phyloP scores from a whole-genome alignment of 2,329 filamentous ascomycete genomes.

The Trichoderma lentiforme region DNA sequence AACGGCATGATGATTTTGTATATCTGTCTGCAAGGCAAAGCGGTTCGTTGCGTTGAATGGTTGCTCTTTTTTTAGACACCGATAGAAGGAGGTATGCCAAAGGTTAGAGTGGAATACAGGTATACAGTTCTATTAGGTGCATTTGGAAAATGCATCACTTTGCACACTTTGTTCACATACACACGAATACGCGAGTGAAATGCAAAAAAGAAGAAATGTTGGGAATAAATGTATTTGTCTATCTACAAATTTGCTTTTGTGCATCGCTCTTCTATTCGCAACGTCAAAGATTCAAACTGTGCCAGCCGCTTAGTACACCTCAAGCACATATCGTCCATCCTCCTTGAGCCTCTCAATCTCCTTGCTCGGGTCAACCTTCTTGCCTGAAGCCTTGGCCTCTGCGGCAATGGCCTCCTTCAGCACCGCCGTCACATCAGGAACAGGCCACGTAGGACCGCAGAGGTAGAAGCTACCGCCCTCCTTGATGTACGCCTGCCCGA shows the following conservation, averaged over 20 bases:
- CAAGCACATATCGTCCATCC: slow-evolving; percentile 86
- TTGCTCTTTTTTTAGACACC: slow-evolving; percentile 4
- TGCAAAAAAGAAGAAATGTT: not conserved
- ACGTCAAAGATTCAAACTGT: not conserved
- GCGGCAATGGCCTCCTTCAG: slow-evolving; percentile 84
- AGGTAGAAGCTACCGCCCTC: slow-evolving; percentile 94
- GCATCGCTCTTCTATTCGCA: slow-evolving; percentile 2
- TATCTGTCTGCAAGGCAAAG: not conserved
- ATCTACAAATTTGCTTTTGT: slow-evolving; percentile 3
- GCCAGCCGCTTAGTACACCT: slow-evolving; percentile 71
- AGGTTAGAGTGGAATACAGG: not conserved
- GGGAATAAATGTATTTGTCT: not conserved
- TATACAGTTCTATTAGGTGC: not conserved
- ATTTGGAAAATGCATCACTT: not conserved
- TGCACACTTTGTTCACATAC: not conserved
- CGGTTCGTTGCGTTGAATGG: not conserved
- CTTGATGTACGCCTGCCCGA: slow-evolving; percentile 80
- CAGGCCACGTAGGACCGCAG: slow-evolving; percentile 96
- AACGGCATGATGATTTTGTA: slow-evolving; percentile 3
- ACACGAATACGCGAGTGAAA: not conserved
- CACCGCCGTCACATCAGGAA: slow-evolving; percentile 92
- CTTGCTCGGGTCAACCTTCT: slow-evolving; percentile 81
- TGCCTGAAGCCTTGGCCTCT: slow-evolving; percentile 66
- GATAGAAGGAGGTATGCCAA: slow-evolving; percentile 5
- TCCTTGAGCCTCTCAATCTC: slow-evolving; percentile 99